phyloP scores from a whole-genome alignment of 202 grass and related monocot genomes.

The Panicum virgatum region DNA sequence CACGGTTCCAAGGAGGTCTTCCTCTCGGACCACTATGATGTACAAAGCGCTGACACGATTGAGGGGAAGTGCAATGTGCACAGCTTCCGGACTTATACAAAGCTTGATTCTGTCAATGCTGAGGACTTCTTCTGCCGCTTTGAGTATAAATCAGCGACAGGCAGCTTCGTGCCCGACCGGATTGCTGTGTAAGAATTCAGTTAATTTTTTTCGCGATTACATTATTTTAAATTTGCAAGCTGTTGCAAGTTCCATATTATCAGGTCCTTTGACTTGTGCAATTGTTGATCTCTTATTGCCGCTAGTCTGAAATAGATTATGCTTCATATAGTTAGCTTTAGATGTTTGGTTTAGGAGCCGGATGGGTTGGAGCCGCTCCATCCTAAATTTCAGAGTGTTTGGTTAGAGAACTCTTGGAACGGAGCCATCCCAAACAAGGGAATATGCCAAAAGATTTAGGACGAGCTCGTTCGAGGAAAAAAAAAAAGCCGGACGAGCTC shows the following conservation, averaged over 20 bases:
- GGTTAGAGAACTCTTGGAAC: too few species aligned
- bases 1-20: constrained; percentile 95
- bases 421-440: too few species aligned
- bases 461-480: too few species aligned
- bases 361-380: too few species aligned
- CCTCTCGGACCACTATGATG: constrained; percentile 90
- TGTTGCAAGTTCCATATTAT: not conserved
- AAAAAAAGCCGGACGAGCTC: too few species aligned
- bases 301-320: not conserved
- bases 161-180: constrained; percentile 88
- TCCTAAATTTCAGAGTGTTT: too few species aligned
- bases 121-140: constrained; percentile 99
- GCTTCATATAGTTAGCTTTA: not conserved
- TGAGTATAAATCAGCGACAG: constrained; percentile 92
- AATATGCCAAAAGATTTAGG: too few species aligned
- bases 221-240: constrained; percentile 3
- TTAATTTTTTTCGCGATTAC: constrained; percentile 11
- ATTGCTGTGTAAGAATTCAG: constrained; percentile 92
- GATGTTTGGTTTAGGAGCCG: too few species aligned
- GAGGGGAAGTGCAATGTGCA: constrained; percentile 91
- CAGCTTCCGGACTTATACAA: constrained; percentile 89
- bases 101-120: constrained; percentile 85
- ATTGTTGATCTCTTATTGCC: not conserved
- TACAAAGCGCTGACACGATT: constrained; percentile 91
- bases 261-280: not conserved